Percentiles rank a stretch among this genome's conserved stretches.
phyloP scores from a whole-genome alignment of 495 filamentous ascomycete genomes.

The Neurospora discreta region DNA sequence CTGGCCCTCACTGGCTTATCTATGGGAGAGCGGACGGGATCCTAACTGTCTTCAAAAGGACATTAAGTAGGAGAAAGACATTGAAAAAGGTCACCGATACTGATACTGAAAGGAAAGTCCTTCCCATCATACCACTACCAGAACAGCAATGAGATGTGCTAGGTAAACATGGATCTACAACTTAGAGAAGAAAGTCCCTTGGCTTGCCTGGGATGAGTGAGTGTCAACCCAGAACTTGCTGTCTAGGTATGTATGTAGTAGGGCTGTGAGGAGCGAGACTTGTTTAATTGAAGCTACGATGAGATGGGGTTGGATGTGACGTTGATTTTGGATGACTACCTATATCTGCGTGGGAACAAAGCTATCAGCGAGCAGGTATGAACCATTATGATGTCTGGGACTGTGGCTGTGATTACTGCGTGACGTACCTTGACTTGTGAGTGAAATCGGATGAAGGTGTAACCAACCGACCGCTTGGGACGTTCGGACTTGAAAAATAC shows the following conservation, averaged over 20 bases:
- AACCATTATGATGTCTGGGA: background rate
- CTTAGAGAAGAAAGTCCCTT: too few species aligned
- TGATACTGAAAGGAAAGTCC: too few species aligned
- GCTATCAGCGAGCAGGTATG: background rate
- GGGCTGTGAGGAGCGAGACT: background rate
- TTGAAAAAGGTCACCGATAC: too few species aligned
- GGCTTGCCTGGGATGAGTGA: too few species aligned
- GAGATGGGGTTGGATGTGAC: background rate
- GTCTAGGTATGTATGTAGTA: background rate
- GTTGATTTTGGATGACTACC: background rate
- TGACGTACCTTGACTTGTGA: background rate
- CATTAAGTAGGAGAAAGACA: too few species aligned
- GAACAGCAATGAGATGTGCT: too few species aligned
- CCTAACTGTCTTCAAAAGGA: too few species aligned
- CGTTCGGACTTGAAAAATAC: background rate
- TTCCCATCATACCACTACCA: too few species aligned
- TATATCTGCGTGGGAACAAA: background rate
- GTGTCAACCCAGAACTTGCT: too few species aligned
- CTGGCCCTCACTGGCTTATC: constrained; percentile 7
- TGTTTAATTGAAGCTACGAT: background rate
- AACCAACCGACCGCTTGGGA: background rate
- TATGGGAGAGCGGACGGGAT: constrained; percentile 44
- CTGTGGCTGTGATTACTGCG: background rate
- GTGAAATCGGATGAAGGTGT: background rate
- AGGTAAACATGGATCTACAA: too few species aligned